Evolutionary conservation across 768 basidiomycete species (phyloP).

Genomic region (Russula compacta): DNA sequence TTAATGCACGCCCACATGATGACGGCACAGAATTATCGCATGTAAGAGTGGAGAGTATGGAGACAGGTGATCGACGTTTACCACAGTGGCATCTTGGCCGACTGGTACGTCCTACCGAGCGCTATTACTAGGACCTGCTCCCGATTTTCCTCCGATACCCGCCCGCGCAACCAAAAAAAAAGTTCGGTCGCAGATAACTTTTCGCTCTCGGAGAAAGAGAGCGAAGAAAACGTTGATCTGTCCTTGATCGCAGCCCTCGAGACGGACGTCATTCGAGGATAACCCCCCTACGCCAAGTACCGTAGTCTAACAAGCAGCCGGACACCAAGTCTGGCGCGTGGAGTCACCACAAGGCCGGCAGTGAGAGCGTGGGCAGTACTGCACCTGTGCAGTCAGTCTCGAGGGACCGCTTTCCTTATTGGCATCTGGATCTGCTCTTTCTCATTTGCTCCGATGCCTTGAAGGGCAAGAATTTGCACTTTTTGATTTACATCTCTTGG

Average conservation of each 20-base stretch:
- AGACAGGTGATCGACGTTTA: conserved; percentile 74
- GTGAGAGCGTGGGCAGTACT: conserved; percentile 34
- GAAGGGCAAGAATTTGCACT: conserved; percentile 37
- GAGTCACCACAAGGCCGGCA: background rate
- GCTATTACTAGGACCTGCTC: no score
- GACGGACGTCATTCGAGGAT: conserved; percentile 49
- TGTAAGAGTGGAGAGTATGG: conserved; percentile 77
- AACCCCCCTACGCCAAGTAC: background rate
- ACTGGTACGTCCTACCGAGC: conserved; percentile 47
- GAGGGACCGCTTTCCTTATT: conserved; percentile 82
- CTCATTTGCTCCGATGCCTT: conserved; percentile 62
- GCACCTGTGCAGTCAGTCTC: conserved; percentile 46
- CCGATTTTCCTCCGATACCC: background rate
- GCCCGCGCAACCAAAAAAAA: background rate
- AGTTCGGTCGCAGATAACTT: conserved; percentile 54
- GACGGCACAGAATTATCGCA: conserved; percentile 41
- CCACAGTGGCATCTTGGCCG: conserved; percentile 71
- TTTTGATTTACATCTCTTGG: background rate
- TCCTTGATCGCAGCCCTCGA: conserved; percentile 72
- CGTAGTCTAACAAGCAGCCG: conserved; percentile 19
- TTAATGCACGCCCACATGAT: no score
- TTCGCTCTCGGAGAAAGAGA: conserved; percentile 54
- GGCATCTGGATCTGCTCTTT: conserved; percentile 87
- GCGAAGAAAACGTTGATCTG: conserved; percentile 80
- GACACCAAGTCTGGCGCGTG: background rate